phyloP scores from a whole-genome alignment of 2,329 filamentous ascomycete genomes.

The Colletotrichum sp. region DNA sequence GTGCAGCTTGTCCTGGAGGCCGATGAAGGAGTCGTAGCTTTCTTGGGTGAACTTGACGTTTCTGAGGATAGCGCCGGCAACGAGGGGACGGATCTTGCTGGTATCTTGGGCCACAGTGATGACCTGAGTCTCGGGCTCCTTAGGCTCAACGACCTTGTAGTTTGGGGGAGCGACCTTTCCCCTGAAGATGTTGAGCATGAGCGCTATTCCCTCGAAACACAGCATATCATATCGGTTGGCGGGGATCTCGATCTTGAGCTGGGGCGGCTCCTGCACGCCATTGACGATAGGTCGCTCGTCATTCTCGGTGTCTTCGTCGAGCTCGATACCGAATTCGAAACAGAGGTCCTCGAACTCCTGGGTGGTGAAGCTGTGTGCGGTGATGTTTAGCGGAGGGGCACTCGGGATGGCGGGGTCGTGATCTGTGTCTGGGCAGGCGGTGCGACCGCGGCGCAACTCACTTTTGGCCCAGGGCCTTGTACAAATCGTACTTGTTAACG shows the following conservation, averaged over 20 bases:
- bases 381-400: conserved; percentile 19
- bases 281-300: conserved; percentile 75
- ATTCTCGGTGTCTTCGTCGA: conserved; percentile 92
- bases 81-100: conserved; percentile 80
- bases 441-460: conserved; percentile 51
- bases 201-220: conserved; percentile 94
- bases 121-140: conserved; percentile 75
- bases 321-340: conserved; percentile 98
- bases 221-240: conserved; percentile 96
- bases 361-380: conserved; percentile 76
- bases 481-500: conserved; percentile 96
- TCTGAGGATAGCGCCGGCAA: conserved; percentile 87
- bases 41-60: conserved; percentile 91
- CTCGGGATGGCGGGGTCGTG: conserved; percentile 14
- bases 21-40: conserved; percentile 96
- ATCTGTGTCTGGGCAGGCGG: background rate
- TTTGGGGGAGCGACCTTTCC: conserved; percentile 78
- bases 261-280: conserved; percentile 83
- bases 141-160: conserved; percentile 76
- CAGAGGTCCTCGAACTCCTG: conserved; percentile 96
- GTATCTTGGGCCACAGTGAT: conserved; percentile 82
- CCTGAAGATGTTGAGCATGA: conserved; percentile 95
- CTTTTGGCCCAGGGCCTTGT: conserved; percentile 88
- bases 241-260: conserved; percentile 97
- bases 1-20: conserved; percentile 96